A percentile compares a stretch with the other conserved stretches of the same genome.
Evolutionary conservation across 73 alveolate genomes (phyloP).

Genomic region (Stentor coeruleus): DNA sequence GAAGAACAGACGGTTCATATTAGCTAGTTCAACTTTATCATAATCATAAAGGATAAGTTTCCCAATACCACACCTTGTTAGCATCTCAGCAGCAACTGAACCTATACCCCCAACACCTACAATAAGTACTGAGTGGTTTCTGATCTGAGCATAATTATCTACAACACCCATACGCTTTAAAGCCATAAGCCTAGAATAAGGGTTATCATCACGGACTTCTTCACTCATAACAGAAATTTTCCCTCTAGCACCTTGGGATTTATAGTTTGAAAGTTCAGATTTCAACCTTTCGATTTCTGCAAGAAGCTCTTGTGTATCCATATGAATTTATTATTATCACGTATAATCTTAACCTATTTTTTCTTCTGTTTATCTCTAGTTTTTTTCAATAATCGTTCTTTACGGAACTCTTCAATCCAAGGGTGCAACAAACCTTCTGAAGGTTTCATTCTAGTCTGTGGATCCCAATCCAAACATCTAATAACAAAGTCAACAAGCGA

Average conservation of each 20-base stretch:
- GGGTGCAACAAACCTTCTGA: slow-evolving; percentile 30
- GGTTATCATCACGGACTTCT: slow-evolving; percentile 57
- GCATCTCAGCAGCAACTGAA: slow-evolving; percentile 98
- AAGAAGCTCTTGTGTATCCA: neutral
- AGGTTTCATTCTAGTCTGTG: slow-evolving; percentile 28
- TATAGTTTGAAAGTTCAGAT: neutral
- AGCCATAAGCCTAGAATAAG: slow-evolving; percentile 97
- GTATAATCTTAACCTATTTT: too few species aligned
- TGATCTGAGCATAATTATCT: slow-evolving; percentile 75
- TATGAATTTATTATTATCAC: too few species aligned
- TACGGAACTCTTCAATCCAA: neutral
- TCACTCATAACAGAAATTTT: slow-evolving; percentile 9
- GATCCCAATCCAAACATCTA: slow-evolving; percentile 33
- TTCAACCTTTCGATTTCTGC: neutral
- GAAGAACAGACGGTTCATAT: slow-evolving; percentile 95
- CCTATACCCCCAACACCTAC: slow-evolving; percentile 98
- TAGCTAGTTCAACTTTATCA: slow-evolving; percentile 94
- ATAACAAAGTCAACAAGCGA: slow-evolving; percentile 30
- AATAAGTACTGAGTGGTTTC: slow-evolving; percentile 70
- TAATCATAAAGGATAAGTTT: slow-evolving; percentile 77
- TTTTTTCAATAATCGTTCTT: neutral
- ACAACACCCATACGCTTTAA: slow-evolving; percentile 97
- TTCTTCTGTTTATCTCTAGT: too few species aligned
- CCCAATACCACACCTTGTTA: slow-evolving; percentile 98
- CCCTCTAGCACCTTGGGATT: neutral